Base-by-base conservation (phyloP, 2,329 filamentous ascomycete species). In the Aspergillus arachidicola region DNA sequence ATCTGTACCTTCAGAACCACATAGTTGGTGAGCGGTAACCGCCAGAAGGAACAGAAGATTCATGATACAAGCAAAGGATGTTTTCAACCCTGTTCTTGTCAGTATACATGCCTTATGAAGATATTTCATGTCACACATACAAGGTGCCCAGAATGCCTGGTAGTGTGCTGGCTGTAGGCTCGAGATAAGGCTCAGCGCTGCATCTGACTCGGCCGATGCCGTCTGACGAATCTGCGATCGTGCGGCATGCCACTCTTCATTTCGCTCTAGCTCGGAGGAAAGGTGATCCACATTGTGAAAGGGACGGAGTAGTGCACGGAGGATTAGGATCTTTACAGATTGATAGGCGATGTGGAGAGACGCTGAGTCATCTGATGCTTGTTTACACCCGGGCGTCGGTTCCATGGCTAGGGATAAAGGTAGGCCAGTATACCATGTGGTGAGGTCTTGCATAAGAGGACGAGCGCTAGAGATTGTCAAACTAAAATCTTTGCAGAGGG, bases 401-500 rank as follows among this genome's bases (percentile, higher is more conserved):
- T 46, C 19, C 26, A 30, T 30, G 10, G 55, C 28, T 19, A 45
- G 16, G 45, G 14, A 46, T 21, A 28, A 14, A 30, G 38, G 38
- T 3, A 57, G 38, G 16, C n/a, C 16, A 7, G 38, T 14, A 9
- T 57, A 3, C 55, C 55, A 57, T 12, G 14, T 6, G 34, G 34
- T 46, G 23, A 57, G 55, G 16, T 32, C 26, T 32, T 57, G 36
- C 55, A 57, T 57, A 32, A 57, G 23, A 32, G 55, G 55, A 28
- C 23, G 38, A 30, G 55, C 55, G 11, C 1, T 57, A 19, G 23
- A 57, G 0, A 57, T 57, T 19, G 55, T 57, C 19, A 57, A 43
- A 16, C 55, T 38, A 23, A 57, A 57, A 26, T 57, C 55, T n/a
- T 45, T 45, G 12, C 26, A 43, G 10, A 64, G 63, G 55, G 55